Base-by-base conservation (phyloP, 2,329 filamentous ascomycete genomes). In the Microsporum canis region DNA sequence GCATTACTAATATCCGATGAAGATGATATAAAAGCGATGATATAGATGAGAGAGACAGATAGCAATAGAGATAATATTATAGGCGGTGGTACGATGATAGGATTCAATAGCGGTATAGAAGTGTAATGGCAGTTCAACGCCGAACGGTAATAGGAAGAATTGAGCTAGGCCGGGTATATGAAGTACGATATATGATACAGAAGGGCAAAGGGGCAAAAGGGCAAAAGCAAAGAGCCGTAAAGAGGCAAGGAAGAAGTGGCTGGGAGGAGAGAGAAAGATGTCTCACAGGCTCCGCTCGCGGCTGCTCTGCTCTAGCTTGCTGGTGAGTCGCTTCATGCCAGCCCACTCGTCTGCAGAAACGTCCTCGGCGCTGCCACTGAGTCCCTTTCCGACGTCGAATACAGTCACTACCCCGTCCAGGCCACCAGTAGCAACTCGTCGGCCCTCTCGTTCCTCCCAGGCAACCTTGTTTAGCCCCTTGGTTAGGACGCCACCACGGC, bases 391-490 rank as follows among this genome's bases (percentile, higher is more conserved):
- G 29, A 99, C 92, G 75, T 99, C 94, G 70, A 97, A 99, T 5
- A 99, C 84, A 0, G 88, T 96, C 27, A 96, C 80, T 1, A 90
- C 85, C 8, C 92, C 92, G 70, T 96, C 91, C 63, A 99, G 87
- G 3, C 94, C 94, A 51, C 94, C 95, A 0, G 91, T 91, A 1
- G 92, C 94, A 58, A 97, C 78, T 58, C 89, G 83, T 74, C 88
- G 88, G 57, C 94, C 95, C 71, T 96, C 91, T 51, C 84, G 87
- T 68, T 86, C 85, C 76, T 99, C 94, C 94, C 94, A 99, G 0
- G 90, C 88, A 49, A 96, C 79, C 77, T 94, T 95, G 75, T 99
- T 99, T 69, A 99, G 76, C 71, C 91, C 95, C 76, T 89, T 88
- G 62, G 87, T 88, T 68, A 92, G 80, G 72, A 89, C 84, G 33